Evolutionary conservation across 108 stramenopile genomes (phyloP).

Genomic region (Skeletonema grethae): DNA sequence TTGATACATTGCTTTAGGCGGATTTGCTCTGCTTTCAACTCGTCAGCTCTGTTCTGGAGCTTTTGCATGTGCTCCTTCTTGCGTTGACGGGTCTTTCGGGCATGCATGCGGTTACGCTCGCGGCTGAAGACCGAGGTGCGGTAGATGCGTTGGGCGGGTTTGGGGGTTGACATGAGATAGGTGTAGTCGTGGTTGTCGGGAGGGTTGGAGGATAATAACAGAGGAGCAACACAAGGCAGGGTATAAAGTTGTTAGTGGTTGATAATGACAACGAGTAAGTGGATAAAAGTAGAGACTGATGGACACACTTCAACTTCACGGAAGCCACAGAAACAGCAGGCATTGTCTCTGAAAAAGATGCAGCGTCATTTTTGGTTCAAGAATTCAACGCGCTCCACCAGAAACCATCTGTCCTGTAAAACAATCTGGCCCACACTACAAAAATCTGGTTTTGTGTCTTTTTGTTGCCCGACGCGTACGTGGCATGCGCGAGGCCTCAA

Average conservation of each 20-base stretch:
- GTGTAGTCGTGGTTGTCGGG: not conserved
- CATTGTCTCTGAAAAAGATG: not conserved
- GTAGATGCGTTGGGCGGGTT: conserved; percentile 17
- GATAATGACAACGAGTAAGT: too few relatives aligned
- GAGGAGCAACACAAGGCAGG: too few relatives aligned
- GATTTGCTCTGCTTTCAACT: conserved; percentile 72
- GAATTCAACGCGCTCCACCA: not conserved
- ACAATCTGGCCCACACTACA: not conserved
- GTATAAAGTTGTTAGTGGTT: too few relatives aligned
- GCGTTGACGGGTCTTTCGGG: conserved; percentile 74
- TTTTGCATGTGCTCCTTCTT: conserved; percentile 75
- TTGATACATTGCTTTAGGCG: conserved; percentile 81
- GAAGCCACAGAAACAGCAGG: not conserved
- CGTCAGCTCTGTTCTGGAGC: conserved; percentile 52
- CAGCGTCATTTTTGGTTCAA: not conserved
- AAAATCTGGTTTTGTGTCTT: conserved; percentile 1
- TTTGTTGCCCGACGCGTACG: not conserved
- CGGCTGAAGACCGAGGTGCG: conserved; percentile 49
- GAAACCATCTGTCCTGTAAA: not conserved
- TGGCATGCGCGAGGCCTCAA: conserved; percentile 1
- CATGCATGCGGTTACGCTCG: conserved; percentile 83
- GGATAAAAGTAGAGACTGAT: too few relatives aligned
- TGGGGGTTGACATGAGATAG: conserved; percentile 8
- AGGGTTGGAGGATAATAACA: not conserved
- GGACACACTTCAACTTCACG: not conserved